phyloP scores from a whole-genome alignment of 1,284 basidiomycete species.

The Sporisorium iseilematis-ciliati region DNA sequence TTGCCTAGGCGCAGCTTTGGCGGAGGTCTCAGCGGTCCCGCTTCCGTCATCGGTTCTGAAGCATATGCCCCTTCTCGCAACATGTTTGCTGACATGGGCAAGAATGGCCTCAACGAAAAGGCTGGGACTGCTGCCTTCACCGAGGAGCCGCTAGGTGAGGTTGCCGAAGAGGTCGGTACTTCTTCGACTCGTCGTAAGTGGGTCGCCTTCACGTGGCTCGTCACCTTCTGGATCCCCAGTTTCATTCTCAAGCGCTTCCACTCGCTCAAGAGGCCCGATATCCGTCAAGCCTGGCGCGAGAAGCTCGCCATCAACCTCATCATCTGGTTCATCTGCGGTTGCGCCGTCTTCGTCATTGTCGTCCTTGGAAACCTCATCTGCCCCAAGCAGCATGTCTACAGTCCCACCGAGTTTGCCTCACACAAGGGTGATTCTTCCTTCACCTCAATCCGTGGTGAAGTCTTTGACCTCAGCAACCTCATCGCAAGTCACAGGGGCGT shows the following conservation, averaged over 20 bases:
- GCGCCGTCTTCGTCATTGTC: constrained; percentile 92
- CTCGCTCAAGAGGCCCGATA: constrained; percentile 91
- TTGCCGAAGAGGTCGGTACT: constrained; percentile 86
- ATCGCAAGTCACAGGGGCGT: constrained; percentile 74
- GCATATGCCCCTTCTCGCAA: constrained; percentile 89
- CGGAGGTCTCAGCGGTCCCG: constrained; percentile 36
- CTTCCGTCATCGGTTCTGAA: constrained; percentile 57
- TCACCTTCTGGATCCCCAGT: constrained; percentile 91
- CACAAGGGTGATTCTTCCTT: constrained; percentile 83
- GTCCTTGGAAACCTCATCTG: constrained; percentile 90
- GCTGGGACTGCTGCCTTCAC: constrained; percentile 51
- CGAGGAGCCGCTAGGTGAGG: constrained; percentile 73
- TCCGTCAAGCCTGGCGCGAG: constrained; percentile 96
- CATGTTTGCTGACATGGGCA: constrained; percentile 85
- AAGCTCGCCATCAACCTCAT: constrained; percentile 91
- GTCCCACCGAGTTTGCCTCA: constrained; percentile 78
- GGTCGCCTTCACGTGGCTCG: constrained; percentile 87
- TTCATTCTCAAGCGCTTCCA: constrained; percentile 79
- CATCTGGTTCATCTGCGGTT: constrained; percentile 92
- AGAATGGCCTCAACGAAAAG: constrained; percentile 71
- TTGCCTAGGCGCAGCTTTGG: constrained; percentile 40
- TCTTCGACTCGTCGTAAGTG: constrained; percentile 83
- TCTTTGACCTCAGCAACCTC: constrained; percentile 78
- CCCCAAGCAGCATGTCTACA: constrained; percentile 92
- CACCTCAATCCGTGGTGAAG: constrained; percentile 89